Base-by-base conservation (phyloP, 768 basidiomycete genomes). In the Boletus subcaerulescens region DNA sequence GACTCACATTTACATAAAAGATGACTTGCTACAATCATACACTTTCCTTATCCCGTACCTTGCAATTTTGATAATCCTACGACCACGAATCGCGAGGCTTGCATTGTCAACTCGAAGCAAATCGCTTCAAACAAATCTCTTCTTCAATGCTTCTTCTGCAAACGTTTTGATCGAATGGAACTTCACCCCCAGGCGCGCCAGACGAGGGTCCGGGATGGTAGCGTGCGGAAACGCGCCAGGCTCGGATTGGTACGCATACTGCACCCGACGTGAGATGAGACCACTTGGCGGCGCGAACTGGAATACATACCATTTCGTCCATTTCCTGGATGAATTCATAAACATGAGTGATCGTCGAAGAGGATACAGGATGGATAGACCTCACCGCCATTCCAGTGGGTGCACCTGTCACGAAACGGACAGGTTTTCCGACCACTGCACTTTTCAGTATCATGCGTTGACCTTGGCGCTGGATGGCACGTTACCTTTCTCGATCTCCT, bases 241-340 rank as follows among this genome's bases (percentile, higher is more conserved):
- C 45, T 68, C 70, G 17, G 63, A 64, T 42, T 66, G 66, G 31
- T 60, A 62, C 3, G 31, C 57, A 13, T 57, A 69, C 69, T 71
- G 29, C 13, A 20, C 42, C 22, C 35, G 18, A 32, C 0, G 24
- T 45, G 49, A 57, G 40, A 42, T 33, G 22, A 15, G 8, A 44
- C 45, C 15, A 13, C 18, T n/a, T 3, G 11, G 39, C 18, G 11
- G 14, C 9, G 4, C n/a, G 13, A 36, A 14, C 33, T 12, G 14
- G 6, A 35, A 53, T 36, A 54, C 60, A 6, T 43, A 69, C 67
- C 67, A 64, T 69, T 4, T 64, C 42, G 15, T 69, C 70, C 11
- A 67, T 5, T 48, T 70, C 64, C 50, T 57, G 29, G 3, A 44
- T 18, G 13, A 3, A 36, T 48, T 32, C 7, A 26, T 18, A 5